Evolutionary conservation across 176 grass and related monocot genomes (phyloP), one percentile per base, ranked within the genome.

Genomic region (Stipa capillata): DNA sequence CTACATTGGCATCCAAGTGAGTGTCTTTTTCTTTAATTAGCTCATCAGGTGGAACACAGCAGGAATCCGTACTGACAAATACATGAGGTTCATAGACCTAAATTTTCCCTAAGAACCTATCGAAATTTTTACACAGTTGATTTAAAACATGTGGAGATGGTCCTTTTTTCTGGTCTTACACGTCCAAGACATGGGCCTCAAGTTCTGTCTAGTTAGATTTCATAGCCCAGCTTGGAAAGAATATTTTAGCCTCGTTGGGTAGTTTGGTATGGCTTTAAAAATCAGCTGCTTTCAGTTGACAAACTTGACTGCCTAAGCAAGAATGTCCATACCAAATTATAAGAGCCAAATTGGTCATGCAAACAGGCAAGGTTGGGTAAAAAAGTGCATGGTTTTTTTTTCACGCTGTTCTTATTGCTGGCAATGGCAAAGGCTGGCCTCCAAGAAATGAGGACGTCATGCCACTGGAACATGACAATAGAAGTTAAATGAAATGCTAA

Each of bases 1-100:
- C 73, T 97, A 97, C 79, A 82, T 97, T 20, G 93, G 93, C 55
- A 89, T 93, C 79, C 90, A 93, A 84, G 93, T 93, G 83, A 79
- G 73, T 77, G 28, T 17, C 15, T 44, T 31, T 66, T 51, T 35
- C 10, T 11, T 85, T 21, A 24, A 15, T 37, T 78, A 17, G 15
- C 20, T 66, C 20, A 49, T 60, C 62, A 24, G 11, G 74, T 24
- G 6, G 13, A 57, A 65, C 35, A 57, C 17, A 67, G 29, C 41
- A 15, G 42, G 12, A 77, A 1, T 77, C 7, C 28, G 18, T 65
- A 65, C 3, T 47, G 24, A 3, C 41, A 44, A 56, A 45, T 79
- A 63, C 42, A 41, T 52, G 31, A 29, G 27, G 56, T 35, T 7
- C 31, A n/a, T n/a, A 72, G n/a, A 21, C 37, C 56, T 50, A 36